Base-by-base conservation (phyloP, 140 eudicot species). In the Anethum foeniculum region DNA sequence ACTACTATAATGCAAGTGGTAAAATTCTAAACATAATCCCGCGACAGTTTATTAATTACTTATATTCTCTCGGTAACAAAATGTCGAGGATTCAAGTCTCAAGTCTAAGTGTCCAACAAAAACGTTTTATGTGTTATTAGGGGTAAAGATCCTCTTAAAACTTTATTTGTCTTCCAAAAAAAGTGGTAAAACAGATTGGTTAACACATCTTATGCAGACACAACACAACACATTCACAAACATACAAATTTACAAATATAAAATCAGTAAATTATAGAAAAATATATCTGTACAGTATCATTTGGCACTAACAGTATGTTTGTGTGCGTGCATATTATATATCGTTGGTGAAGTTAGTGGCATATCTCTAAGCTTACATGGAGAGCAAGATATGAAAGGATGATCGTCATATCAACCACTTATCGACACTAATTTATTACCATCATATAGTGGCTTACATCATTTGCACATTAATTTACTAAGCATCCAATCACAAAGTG, bases 371-470 rank as follows among this genome's bases (percentile, higher is more conserved):
- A 68, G 48, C 81, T 52, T 36, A 60, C 78, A 56, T 39, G 69
- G 81, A 78, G 69, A 62, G 72, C 75, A 79, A 60, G 81, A 60
- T 79, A 79, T 65, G 82, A 79, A 46, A 79, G 64, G 71, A 44
- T 27, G 65, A 67, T 65, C 82, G 46, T 44, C 77, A 62, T 79
- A 79, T 79, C 77, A 79, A 67, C 82, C 77, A 79, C 82, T 79
- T 79, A 79, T 79, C 82, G 30, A 67, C n/a, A 65, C 25, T 47
- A 44, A 7, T 27, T 79, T 62, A 43, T 10, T 71, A 25, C 30
- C 25, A n/a, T 79, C 0, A 15, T 65, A 30, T 79, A 79, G 32
- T 79, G 82, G 77, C 77, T 79, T 65, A 30, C 82, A 67, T 79
- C 82, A 79, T 46, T 25, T 79, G 14, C 64, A 14, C 74, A 79